These are phyloP conservation scores for Suillus variegatus DNA, from an alignment of 768 basidiomycete species.

Conservation along the genomic window DNA sequence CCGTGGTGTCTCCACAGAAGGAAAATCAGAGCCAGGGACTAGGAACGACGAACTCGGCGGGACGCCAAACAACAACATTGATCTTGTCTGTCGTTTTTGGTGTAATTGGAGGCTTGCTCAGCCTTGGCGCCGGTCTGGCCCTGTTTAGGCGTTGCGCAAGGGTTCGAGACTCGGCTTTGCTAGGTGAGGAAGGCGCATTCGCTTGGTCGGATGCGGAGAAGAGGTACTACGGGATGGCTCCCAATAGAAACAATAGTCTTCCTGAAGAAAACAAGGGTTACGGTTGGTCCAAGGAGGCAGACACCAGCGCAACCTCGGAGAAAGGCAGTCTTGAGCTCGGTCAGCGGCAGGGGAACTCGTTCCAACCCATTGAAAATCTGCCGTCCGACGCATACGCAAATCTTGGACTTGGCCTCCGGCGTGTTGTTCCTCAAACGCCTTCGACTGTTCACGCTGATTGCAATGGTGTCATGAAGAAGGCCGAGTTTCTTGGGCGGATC, in stretches of 20 bases:
- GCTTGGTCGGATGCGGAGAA: conserved; percentile 67
- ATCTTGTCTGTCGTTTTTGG: conserved; percentile 66
- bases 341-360: conserved; percentile 15
- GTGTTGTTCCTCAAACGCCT: conserved; percentile 44
- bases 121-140: conserved; percentile 57
- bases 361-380: conserved; percentile 19
- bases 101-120: conserved; percentile 56
- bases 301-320: conserved; percentile 28
- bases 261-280: conserved; percentile 25
- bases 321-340: conserved; percentile 34
- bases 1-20: conserved; percentile 45
- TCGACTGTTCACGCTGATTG: conserved; percentile 31
- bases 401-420: conserved; percentile 49
- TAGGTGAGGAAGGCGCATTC: conserved; percentile 56
- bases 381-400: conserved; percentile 21
- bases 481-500: conserved; percentile 65
- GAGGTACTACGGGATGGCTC: conserved; percentile 64
- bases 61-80: conserved; percentile 52
- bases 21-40: conserved; percentile 36
- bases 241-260: conserved; percentile 11
- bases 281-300: conserved; percentile 32
- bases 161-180: conserved; percentile 61
- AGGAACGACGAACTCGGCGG: conserved; percentile 40
- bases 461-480: conserved; percentile 67
- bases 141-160: conserved; percentile 54